These are phyloP conservation scores for Prunus persica DNA, from an alignment of 306 rosid genomes.

Conservation along the genomic window Prunus_persica_NCBIv2 NC_034012.1:1399001-1399500, in stretches of 20 bases:
- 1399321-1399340: constrained; percentile 49
- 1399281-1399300: constrained; percentile 47
- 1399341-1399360: constrained; percentile 45
- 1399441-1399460: constrained; percentile 47
- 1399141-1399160: constrained; percentile 76
- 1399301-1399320: constrained; percentile 51
- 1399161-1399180: constrained; percentile 76
- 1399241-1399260: constrained; percentile 61
- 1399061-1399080: constrained; percentile 70
- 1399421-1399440: constrained; percentile 24
- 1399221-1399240: constrained; percentile 98
- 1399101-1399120: constrained; percentile 61
- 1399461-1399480: constrained; percentile 44
- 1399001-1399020: constrained; percentile 2
- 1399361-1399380: constrained; percentile 44
- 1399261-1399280: constrained; percentile 72
- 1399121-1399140: constrained; percentile 86
- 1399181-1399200: constrained; percentile 56
- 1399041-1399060: constrained; percentile 45
- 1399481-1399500: constrained; percentile 61
- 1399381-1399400: constrained; percentile 40
- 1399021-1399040: not conserved
- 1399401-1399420: constrained; percentile 61
- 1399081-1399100: constrained; percentile 73
- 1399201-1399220: constrained; percentile 90